These are phyloP conservation scores for Tolypocladium endophyticum DNA, from an alignment of 2,329 filamentous ascomycete genomes.

Conservation along the genomic window DNA sequence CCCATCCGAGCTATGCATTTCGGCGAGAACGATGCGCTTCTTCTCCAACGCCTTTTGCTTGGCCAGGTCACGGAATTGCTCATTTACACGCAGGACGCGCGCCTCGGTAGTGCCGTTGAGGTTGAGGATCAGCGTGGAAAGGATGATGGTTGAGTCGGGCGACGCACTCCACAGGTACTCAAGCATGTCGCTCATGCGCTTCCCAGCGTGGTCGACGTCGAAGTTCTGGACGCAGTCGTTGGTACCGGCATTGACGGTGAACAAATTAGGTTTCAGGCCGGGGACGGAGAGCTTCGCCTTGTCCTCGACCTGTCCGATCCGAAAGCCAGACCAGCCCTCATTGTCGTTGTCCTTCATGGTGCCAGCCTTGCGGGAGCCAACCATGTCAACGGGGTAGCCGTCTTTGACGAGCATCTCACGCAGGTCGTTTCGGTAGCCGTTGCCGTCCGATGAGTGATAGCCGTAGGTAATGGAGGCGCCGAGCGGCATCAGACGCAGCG, in stretches of 20 bases:
- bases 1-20: conserved; percentile 25
- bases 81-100: conserved; percentile 21
- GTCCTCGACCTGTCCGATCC: conserved; percentile 26
- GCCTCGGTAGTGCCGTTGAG: conserved; percentile 14
- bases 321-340: conserved; percentile 32
- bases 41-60: conserved; percentile 13
- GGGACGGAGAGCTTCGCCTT: conserved; percentile 22
- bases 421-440: conserved; percentile 27
- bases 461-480: conserved; percentile 33
- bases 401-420: conserved; percentile 17
- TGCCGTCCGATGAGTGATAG: conserved; percentile 20
- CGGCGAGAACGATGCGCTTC: conserved; percentile 25
- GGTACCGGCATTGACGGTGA: conserved; percentile 31
- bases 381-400: conserved; percentile 18
- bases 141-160: conserved; percentile 21
- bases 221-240: conserved; percentile 28
- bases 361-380: conserved; percentile 22
- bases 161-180: conserved; percentile 20
- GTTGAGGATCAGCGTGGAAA: conserved; percentile 27
- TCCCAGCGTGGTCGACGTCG: conserved; percentile 17
- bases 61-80: conserved; percentile 18
- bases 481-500: conserved; percentile 32
- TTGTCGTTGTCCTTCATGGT: conserved; percentile 29
- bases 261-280: conserved; percentile 24
- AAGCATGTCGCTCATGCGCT: conserved; percentile 24